Conservation (phyloP, 2,329 filamentous ascomycete genomes). For the Fusarium lyarnte region DNA sequence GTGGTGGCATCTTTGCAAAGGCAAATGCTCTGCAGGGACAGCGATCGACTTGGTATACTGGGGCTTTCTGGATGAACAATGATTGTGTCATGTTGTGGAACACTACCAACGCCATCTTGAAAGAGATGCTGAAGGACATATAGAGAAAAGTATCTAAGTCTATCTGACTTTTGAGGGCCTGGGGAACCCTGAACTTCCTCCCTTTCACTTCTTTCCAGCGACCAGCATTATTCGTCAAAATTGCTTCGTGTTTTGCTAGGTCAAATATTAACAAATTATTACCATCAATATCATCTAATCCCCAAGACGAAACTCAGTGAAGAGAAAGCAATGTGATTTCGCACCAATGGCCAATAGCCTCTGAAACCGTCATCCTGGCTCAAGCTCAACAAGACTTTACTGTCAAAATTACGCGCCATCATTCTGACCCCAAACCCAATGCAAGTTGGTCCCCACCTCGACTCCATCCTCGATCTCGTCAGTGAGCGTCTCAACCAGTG, state of each 20-base stretch:
- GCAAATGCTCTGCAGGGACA: neutral
- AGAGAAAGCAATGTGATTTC: too few relatives aligned
- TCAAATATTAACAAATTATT: neutral
- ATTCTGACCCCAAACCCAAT: neutral
- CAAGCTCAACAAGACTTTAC: too few relatives aligned
- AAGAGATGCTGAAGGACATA: neutral
- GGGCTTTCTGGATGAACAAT: neutral
- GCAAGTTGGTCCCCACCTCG: accelerated
- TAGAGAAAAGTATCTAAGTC: accelerated
- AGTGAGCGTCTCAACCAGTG: accelerated
- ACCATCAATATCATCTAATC: too few relatives aligned
- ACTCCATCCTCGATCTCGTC: accelerated
- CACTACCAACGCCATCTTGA: neutral
- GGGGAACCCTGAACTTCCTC: neutral
- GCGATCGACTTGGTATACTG: neutral
- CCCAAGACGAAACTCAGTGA: too few relatives aligned
- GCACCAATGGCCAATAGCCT: too few relatives aligned
- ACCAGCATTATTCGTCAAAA: too few relatives aligned
- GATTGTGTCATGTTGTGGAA: neutral
- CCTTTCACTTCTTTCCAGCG: neutral
- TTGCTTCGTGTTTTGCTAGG: too few relatives aligned
- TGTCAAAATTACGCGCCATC: too few relatives aligned
- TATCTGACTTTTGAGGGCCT: neutral
- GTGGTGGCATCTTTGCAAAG: neutral
- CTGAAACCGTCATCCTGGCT: too few relatives aligned